phyloP scores from a whole-genome alignment of 805 yeast genomes.

The Pichia nanzhaoensis region DNA sequence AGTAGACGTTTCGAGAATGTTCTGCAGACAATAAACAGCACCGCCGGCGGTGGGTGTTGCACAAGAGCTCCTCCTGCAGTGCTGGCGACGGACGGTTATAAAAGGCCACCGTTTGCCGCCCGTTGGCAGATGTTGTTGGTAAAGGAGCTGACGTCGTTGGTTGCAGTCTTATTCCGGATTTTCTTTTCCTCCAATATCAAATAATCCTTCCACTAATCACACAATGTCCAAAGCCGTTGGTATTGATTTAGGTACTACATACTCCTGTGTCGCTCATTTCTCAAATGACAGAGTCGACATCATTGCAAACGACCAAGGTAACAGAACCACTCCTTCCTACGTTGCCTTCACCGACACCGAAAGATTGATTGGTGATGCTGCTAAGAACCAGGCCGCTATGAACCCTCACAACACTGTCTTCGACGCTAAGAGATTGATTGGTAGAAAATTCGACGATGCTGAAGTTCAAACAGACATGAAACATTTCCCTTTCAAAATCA shows the following conservation, averaged over 20 bases:
- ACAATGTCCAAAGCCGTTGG: conserved; percentile 52
- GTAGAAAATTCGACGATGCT: conserved; percentile 81
- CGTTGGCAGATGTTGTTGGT: no score
- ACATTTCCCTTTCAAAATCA: conserved; percentile 89
- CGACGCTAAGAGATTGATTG: conserved; percentile 90
- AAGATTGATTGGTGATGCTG: conserved; percentile 94
- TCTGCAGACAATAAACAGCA: no score
- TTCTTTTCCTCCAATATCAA: neutral
- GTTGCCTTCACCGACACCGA: conserved; percentile 92
- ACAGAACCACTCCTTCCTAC: conserved; percentile 94
- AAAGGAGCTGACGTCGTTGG: no score
- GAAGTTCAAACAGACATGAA: conserved; percentile 75
- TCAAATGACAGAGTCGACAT: conserved; percentile 89
- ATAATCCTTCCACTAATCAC: neutral
- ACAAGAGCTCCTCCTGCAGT: no score
- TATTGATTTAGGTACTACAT: conserved; percentile 82
- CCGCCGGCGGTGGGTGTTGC: no score
- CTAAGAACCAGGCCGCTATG: conserved; percentile 95
- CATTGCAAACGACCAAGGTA: conserved; percentile 97
- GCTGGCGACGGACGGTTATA: no score
- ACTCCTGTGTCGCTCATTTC: conserved; percentile 95
- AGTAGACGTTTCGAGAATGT: no score
- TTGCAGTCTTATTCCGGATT: no score
- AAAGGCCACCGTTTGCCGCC: no score
- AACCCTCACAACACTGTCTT: conserved; percentile 88